Percentiles rank a stretch among this genome's conserved stretches.
Conservation (phyloP, 805 yeast genomes). For the Kregervanrija delftensis region DNA sequence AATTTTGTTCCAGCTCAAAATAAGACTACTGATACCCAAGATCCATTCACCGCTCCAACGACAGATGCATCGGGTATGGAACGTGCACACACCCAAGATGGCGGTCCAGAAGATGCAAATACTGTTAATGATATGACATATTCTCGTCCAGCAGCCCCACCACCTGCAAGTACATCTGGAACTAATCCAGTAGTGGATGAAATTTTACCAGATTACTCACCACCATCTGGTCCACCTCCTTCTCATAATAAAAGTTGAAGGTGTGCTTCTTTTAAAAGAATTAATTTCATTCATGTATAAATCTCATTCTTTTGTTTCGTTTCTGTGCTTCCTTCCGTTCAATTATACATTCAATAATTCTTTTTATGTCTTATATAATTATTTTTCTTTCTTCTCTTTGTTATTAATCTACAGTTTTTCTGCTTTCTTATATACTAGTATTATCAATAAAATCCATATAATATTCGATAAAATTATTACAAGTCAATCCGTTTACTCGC, state of each 20-base stretch:
- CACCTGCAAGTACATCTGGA: neutral
- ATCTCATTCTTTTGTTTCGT: no score
- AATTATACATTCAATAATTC: no score
- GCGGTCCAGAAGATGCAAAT: constrained; percentile 4
- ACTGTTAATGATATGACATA: neutral
- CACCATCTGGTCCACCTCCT: constrained; percentile 6
- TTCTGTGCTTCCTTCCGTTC: no score
- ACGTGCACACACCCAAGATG: neutral
- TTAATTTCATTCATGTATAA: no score
- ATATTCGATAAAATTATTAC: no score
- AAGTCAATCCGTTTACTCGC: no score
- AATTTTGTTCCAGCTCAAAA: constrained; percentile 28
- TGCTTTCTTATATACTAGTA: no score
- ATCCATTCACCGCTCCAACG: neutral
- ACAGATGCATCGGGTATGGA: neutral
- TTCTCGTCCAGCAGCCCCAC: neutral
- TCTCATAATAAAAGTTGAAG: neutral
- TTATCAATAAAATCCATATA: no score
- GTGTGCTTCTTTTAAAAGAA: no score
- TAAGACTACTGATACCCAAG: neutral
- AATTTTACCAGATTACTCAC: constrained; percentile 1
- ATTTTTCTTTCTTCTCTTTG: no score
- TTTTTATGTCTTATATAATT: no score
- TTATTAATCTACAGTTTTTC: no score
- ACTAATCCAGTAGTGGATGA: neutral